These are phyloP conservation scores for Pleurotus cornucopiae DNA, from an alignment of 768 basidiomycete genomes.

Conservation along the genomic window DNA sequence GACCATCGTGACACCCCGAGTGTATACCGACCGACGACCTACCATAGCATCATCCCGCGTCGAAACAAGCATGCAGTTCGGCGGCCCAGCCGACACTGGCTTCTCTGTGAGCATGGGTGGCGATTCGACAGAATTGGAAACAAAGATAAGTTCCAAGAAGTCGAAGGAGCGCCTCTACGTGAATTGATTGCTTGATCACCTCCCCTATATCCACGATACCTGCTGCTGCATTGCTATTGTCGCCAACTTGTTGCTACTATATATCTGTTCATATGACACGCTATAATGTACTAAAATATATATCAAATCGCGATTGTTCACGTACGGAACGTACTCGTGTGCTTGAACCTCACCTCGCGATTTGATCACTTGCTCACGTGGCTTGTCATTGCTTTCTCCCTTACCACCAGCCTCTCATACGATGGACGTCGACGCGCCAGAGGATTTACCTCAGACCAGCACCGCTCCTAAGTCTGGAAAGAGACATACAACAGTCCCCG, in stretches of 20 bases:
- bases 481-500: slow-evolving; percentile 31
- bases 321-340: too few species aligned
- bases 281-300: too few species aligned
- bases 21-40: slow-evolving; percentile 5
- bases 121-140: neutral
- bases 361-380: too few species aligned
- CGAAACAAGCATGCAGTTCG: slow-evolving; percentile 35
- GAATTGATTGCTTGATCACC: too few species aligned
- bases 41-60: neutral
- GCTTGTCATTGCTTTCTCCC: too few species aligned
- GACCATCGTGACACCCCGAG: slow-evolving; percentile 2
- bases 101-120: slow-evolving; percentile 5
- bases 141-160: neutral
- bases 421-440: slow-evolving; percentile 15
- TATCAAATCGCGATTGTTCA: too few species aligned
- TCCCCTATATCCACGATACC: too few species aligned
- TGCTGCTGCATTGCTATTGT: too few species aligned
- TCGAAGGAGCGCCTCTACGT: slow-evolving; percentile 3
- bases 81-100: slow-evolving; percentile 27
- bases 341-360: too few species aligned
- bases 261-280: too few species aligned
- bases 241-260: too few species aligned
- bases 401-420: neutral
- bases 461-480: slow-evolving; percentile 16
- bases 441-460: slow-evolving; percentile 19